Percentiles rank a stretch among this genome's conserved stretches.
Conservation (phyloP, 2,329 filamentous ascomycete species). For the Stemphylium vesicarium region DNA sequence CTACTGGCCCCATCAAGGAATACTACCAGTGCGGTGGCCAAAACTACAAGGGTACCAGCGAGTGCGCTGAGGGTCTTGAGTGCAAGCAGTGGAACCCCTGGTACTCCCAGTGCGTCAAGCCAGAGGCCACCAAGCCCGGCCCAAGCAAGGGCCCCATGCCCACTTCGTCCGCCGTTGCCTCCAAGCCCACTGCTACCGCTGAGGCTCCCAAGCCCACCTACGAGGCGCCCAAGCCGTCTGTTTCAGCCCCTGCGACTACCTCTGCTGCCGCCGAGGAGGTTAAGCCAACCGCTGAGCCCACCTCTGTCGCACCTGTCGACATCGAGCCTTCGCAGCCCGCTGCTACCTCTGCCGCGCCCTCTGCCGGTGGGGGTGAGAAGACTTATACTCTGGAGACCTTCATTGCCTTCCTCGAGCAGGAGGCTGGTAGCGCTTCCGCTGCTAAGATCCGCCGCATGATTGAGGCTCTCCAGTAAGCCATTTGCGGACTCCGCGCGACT, state of each 20-base stretch:
- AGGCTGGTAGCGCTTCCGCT: conserved; percentile 15
- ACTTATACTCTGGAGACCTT: conserved; percentile 26
- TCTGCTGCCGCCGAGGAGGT: neutral
- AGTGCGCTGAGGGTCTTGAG: conserved; percentile 48
- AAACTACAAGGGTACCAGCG: conserved; percentile 48
- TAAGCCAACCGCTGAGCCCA: conserved; percentile 9
- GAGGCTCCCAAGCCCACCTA: conserved; percentile 12
- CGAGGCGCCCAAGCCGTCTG: no score
- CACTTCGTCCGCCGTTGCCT: no score
- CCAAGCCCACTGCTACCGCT: conserved; percentile 1
- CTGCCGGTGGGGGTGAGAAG: conserved; percentile 16
- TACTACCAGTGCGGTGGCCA: conserved; percentile 54
- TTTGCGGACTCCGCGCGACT: neutral
- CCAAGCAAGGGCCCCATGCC: no score
- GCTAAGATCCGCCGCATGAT: conserved; percentile 25
- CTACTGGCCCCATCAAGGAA: conserved; percentile 21
- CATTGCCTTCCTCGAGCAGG: conserved; percentile 22
- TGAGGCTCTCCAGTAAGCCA: conserved; percentile 17
- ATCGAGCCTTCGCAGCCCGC: conserved; percentile 14
- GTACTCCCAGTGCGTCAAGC: conserved; percentile 54
- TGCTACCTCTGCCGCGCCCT: neutral
- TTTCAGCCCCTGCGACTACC: no score
- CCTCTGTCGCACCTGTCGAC: conserved; percentile 8
- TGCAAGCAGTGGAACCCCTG: conserved; percentile 53
- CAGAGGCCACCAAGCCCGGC: conserved; percentile 15